Evolutionary conservation across 1,139 yeast genomes (phyloP).

Genomic region (Candida sp.): DNA sequence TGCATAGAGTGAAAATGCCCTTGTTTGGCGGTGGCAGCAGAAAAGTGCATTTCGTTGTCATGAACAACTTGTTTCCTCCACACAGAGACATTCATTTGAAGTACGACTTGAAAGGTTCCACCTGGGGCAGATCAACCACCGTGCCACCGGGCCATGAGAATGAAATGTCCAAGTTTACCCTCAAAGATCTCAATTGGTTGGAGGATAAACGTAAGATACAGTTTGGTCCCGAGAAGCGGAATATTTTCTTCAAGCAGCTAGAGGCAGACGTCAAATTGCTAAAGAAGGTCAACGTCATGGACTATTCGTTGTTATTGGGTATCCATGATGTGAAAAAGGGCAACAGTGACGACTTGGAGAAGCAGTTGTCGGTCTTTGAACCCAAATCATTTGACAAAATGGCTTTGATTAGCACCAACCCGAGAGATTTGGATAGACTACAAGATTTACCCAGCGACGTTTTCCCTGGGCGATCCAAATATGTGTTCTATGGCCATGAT

Average conservation of each 20-base stretch:
- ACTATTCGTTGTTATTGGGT: constrained; percentile 88
- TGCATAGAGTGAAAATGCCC: constrained; percentile 92
- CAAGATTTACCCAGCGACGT: constrained; percentile 51
- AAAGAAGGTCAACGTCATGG: constrained; percentile 86
- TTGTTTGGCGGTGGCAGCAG: constrained; percentile 49
- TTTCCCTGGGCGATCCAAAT: constrained; percentile 53
- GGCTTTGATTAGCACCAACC: constrained; percentile 52
- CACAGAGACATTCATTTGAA: constrained; percentile 86
- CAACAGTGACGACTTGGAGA: constrained; percentile 41
- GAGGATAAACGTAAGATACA: constrained; percentile 63
- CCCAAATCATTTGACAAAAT: constrained; percentile 44
- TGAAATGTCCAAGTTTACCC: constrained; percentile 44
- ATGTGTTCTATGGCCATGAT: constrained; percentile 75
- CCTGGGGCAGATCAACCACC: constrained; percentile 76
- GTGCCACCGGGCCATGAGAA: constrained; percentile 19
- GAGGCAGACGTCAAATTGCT: constrained; percentile 76
- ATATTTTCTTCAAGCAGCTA: constrained; percentile 68
- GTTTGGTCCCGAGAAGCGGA: constrained; percentile 73
- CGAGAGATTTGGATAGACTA: constrained; percentile 43
- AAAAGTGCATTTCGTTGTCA: constrained; percentile 91
- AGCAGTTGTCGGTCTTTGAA: constrained; percentile 52
- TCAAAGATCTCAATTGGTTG: constrained; percentile 91
- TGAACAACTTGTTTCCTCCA: constrained; percentile 98
- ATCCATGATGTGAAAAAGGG: constrained; percentile 76
- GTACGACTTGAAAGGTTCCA: constrained; percentile 93